These are phyloP conservation scores for Kingdonia uniflora DNA, from an alignment of 164 flowering plant genomes.

Conservation along the genomic window DNA sequence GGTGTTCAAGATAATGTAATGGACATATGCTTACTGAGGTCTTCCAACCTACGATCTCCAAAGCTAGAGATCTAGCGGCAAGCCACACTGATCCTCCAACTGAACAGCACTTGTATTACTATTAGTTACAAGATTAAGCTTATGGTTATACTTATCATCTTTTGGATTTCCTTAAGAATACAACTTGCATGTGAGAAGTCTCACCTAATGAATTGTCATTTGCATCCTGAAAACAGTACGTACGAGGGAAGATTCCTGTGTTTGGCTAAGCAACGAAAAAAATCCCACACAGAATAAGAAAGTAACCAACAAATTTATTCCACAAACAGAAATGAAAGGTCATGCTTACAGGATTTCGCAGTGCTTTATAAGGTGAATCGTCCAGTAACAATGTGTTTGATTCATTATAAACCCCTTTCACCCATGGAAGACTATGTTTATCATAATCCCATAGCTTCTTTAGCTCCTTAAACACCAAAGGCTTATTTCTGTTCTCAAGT, in stretches of 20 bases:
- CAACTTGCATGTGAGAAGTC: conserved; percentile 8
- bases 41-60: no score
- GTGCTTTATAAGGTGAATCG: conserved; percentile 90
- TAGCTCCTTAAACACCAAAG: conserved; percentile 66
- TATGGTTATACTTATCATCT: neutral
- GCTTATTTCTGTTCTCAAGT: conserved; percentile 53
- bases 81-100: no score
- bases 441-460: conserved; percentile 65
- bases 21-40: no score
- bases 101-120: neutral
- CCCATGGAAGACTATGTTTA: conserved; percentile 59
- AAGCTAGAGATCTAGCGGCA: no score
- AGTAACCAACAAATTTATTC: neutral
- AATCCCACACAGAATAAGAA: neutral
- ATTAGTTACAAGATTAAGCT: neutral
- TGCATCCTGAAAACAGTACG: conserved; percentile 34
- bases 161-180: neutral
- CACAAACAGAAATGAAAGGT: conserved; percentile 6
- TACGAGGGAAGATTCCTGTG: conserved; percentile 65
- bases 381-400: conserved; percentile 82
- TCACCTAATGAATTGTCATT: conserved; percentile 67
- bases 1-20: no score
- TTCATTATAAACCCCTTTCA: conserved; percentile 49
- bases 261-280: conserved; percentile 30
- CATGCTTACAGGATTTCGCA: conserved; percentile 71